Base-by-base conservation (phyloP, 2,329 filamentous ascomycete species). In the Penicillium palitans region DNA sequence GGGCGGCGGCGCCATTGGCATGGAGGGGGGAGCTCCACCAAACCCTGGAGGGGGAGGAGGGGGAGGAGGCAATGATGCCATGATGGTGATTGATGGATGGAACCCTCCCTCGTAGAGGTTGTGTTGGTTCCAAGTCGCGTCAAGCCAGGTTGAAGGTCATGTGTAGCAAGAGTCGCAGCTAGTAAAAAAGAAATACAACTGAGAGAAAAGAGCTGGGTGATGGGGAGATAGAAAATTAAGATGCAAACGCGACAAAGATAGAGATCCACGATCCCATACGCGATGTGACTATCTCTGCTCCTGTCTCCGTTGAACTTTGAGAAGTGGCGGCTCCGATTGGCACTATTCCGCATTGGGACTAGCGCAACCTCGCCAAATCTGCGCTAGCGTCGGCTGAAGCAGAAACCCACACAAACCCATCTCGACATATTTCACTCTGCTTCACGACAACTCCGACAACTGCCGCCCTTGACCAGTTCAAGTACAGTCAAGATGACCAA, bases 1-100 rank as follows among this genome's bases (percentile, higher is more conserved):
- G 25, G 93, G 92, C 53, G 92, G 91, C 62, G 93, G 92, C 53
- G 90, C 81, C 70, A 81, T 69, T 61, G 80, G 78, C 69, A 83
- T 79, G 8, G 81, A 79, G 67, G 81, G 79, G 67, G 81, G 79
- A 64, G 79, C 78, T 60, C 80, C 79, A 63, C 79, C 79, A 84
- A 85, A 88, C 75, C 86, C 85, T 62, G 86, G 86, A 60, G 88
- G 88, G 58, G 88, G 88, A n/a, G 88, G 87, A 46, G 87, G 87
- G 33, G 88, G 87, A 69, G 82, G 83, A 66, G 86, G 85, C 68
- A 85, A 76, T 67, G 79, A 85, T 69, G 82, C 80, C 86, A 87
- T 87, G 60, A 57, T 78, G 67, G 68, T 64, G 60, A 61, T 60
- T 39, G 61, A 64, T 66, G 61, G 57, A 59, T 42, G 58, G 58